A percentile compares a stretch with the other conserved stretches of the same genome.
Conservation (phyloP, 2,329 filamentous ascomycete genomes). For the Penicillium sp. region DNA sequence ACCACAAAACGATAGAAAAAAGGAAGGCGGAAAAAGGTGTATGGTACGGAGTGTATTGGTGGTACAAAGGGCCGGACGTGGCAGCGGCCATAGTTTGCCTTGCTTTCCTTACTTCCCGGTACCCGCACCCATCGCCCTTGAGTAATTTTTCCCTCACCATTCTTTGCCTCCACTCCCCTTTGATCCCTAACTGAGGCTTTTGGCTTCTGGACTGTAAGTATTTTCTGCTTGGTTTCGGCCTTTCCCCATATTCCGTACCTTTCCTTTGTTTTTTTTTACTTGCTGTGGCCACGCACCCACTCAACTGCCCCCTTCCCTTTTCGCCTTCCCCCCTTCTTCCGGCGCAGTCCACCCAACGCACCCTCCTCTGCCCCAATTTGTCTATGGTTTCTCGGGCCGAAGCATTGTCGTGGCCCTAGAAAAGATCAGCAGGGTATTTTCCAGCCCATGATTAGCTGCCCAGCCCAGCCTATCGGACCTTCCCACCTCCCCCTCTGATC, state of each 20-base stretch:
- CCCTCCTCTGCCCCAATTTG: conserved; percentile 11
- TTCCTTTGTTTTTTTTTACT: conserved; percentile 7
- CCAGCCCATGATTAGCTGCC: conserved; percentile 3
- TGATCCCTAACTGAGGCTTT: conserved; percentile 22
- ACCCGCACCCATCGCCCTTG: background rate
- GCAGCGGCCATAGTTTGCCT: background rate
- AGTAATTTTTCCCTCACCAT: conserved; percentile 22
- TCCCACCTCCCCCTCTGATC: background rate
- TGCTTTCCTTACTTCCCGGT: background rate
- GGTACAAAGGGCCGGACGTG: conserved; percentile 1
- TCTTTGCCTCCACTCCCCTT: conserved; percentile 25
- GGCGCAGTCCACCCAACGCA: conserved; percentile 13
- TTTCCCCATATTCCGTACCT: background rate
- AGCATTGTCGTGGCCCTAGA: conserved; percentile 7
- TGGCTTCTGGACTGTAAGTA: conserved; percentile 19
- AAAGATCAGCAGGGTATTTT: conserved; percentile 8
- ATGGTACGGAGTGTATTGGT: conserved; percentile 9
- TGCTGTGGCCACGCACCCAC: conserved; percentile 22
- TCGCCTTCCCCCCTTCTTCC: conserved; percentile 5
- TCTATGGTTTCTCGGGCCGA: conserved; percentile 12
- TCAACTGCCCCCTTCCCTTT: conserved; percentile 3
- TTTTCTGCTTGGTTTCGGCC: conserved; percentile 9
- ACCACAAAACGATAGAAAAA: background rate
- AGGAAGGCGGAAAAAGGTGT: background rate
- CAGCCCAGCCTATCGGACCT: background rate